A percentile compares a stretch with the other conserved stretches of the same genome.
phyloP scores from a whole-genome alignment of 1,139 yeast genomes.

The Scheffersomyces parashehatae region DNA sequence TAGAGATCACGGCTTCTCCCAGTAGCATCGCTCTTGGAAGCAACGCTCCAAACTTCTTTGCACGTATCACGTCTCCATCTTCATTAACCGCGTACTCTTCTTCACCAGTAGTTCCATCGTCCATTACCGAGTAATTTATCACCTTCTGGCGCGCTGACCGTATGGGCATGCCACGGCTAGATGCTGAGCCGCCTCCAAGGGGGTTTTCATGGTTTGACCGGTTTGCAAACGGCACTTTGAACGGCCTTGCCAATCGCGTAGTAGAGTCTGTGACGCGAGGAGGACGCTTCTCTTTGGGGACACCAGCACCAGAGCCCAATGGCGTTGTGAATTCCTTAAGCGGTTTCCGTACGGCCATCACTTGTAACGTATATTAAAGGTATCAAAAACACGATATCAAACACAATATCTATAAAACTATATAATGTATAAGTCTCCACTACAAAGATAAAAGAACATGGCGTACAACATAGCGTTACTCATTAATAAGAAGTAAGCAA shows the following conservation, averaged over 20 bases:
- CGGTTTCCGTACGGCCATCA: conserved; percentile 33
- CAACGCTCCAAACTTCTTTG: conserved; percentile 46
- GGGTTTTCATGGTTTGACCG: conserved; percentile 13
- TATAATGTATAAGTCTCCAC: too few relatives aligned
- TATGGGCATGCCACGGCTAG: conserved; percentile 19
- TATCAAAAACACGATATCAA: background rate
- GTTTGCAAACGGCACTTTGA: conserved; percentile 42
- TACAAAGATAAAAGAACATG: too few relatives aligned
- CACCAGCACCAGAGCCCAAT: conserved; percentile 48
- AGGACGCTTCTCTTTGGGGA: conserved; percentile 43
- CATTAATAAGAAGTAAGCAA: too few relatives aligned
- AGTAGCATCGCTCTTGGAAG: conserved; percentile 41
- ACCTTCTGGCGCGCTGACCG: conserved; percentile 29
- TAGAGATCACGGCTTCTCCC: conserved; percentile 31
- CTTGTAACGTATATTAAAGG: background rate
- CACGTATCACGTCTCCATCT: conserved; percentile 29
- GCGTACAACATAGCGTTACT: too few relatives aligned
- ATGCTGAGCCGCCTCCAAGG: conserved; percentile 12
- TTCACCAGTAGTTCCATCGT: conserved; percentile 13
- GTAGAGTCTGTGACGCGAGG: conserved; percentile 38
- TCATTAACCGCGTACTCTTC: conserved; percentile 24
- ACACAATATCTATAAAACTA: background rate
- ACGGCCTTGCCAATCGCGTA: conserved; percentile 40
- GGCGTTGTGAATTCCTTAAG: conserved; percentile 45
- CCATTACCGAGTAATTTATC: conserved; percentile 32